Conservation (phyloP, 2,329 filamentous ascomycete species). For the Penicillium nordicum region DNA sequence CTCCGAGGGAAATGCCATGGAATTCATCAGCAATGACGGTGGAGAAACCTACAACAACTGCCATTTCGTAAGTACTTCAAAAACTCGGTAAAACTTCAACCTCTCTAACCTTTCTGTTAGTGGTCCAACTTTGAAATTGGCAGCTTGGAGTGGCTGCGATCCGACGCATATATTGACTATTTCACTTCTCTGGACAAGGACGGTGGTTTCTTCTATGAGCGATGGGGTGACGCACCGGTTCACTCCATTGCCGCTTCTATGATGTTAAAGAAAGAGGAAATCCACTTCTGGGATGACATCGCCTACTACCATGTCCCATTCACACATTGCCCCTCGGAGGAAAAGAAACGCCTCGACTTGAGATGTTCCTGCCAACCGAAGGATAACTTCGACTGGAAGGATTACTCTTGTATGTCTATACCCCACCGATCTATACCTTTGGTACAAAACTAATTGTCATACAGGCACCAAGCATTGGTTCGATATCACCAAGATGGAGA, state of each 20-base stretch:
- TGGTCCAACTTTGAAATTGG: conserved; percentile 99
- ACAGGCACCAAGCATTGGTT: conserved; percentile 84
- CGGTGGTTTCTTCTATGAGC: conserved; percentile 98
- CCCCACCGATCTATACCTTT: background rate
- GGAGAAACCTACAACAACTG: conserved; percentile 95
- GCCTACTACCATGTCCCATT: conserved; percentile 98
- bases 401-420: conserved; percentile 78
- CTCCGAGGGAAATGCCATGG: conserved; percentile 77
- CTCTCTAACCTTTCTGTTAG: conserved; percentile 43
- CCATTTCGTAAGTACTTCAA: conserved; percentile 71
- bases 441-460: conserved; percentile 7
- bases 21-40: conserved; percentile 84
- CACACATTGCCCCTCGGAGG: conserved; percentile 91
- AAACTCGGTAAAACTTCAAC: background rate
- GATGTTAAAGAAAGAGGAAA: conserved; percentile 84
- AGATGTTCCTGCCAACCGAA: conserved; percentile 93
- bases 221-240: conserved; percentile 95
- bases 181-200: conserved; percentile 85
- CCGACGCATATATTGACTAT: conserved; percentile 82
- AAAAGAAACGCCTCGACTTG: conserved; percentile 76
- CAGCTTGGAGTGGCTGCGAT: conserved; percentile 88
- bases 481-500: conserved; percentile 73
- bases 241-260: conserved; percentile 93
- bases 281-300: conserved; percentile 99
- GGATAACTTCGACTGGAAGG: conserved; percentile 99